phyloP scores from a whole-genome alignment of 140 eudicot species.

The Eryngium alpinum region DNA sequence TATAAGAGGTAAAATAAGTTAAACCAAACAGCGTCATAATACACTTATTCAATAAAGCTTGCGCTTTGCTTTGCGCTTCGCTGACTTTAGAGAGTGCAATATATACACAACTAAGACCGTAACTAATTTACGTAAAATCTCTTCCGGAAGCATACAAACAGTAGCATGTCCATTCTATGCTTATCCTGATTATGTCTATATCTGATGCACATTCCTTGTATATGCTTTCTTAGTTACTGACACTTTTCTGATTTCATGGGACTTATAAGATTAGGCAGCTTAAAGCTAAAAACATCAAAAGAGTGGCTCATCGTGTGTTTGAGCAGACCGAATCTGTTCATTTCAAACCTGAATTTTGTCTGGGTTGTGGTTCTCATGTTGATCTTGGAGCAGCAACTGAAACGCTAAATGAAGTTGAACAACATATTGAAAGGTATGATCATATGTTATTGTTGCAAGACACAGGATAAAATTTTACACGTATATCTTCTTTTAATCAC shows the following conservation, averaged over 20 bases:
- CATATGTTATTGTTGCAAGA: neutral
- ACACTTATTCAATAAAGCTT: no score
- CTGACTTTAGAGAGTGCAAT: no score
- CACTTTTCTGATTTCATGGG: slow-evolving; percentile 8
- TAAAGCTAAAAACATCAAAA: slow-evolving; percentile 31
- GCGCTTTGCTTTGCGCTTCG: no score
- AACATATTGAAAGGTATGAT: slow-evolving; percentile 41
- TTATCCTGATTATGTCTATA: neutral
- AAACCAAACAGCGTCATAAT: no score
- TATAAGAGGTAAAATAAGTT: no score
- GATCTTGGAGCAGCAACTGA: slow-evolving; percentile 40
- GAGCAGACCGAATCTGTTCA: slow-evolving; percentile 25
- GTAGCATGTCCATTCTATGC: neutral
- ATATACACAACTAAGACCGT: no score
- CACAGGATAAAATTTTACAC: neutral
- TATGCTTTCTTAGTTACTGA: neutral
- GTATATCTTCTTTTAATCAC: neutral
- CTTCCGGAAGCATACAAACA: no score
- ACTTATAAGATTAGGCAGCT: slow-evolving; percentile 33
- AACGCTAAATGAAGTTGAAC: slow-evolving; percentile 35
- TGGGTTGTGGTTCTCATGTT: slow-evolving; percentile 47
- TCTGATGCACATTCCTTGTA: neutral
- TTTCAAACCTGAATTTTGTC: slow-evolving; percentile 55
- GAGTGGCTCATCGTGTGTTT: slow-evolving; percentile 42
- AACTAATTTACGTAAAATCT: no score